Base-by-base conservation (phyloP, 768 basidiomycete species). In the Suillus spraguei region DNA sequence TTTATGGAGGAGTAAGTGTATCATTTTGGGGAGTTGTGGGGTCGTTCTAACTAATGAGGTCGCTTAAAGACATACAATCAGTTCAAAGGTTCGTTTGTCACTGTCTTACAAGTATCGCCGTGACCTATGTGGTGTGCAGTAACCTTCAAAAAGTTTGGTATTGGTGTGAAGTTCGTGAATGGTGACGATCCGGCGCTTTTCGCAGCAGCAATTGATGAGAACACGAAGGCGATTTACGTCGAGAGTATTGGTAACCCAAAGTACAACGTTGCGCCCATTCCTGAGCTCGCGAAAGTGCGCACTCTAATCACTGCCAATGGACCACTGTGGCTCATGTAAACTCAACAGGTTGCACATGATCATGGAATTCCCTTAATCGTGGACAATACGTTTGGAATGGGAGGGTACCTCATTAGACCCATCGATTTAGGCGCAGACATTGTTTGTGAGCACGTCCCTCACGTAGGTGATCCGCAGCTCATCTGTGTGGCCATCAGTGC, bases 241-340 rank as follows among this genome's bases (percentile, higher is more conserved):
- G 88, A 89, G 72, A 80, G 76, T 53, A 88, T 89, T 55, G 82
- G 86, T 2, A 89, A 89, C 70, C 87, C 88, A 0, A 83, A 83
- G 64, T 86, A 81, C 68, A 81, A 84, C 58, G 77, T 90, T 36
- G 75, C 81, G 0, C 79, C 82, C n/a, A 79, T 90, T 33, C 77
- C 84, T 3, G 85, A 80, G 35, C 74, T 90, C 17, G 83, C 88
- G 5, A 83, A 85, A 77, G 80, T 83, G 46, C 6, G 65, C 35
- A 5, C 28, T 16, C 55, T 20, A 42, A 62, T 35, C 2, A n/a
- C 7, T 39, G 7, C 14, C 1, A 35, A 17, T 22, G 16, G 17
- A 11, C 33, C 17, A 1, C 13, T 39, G 7, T n/a, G n/a, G n/a
- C 13, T 49, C n/a, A 9, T 24, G 33, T 7, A 2, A 58, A 58